These are phyloP conservation scores for Solanum pennellii DNA, from an alignment of 257 asterid genomes.

Conservation along the genomic window DNA sequence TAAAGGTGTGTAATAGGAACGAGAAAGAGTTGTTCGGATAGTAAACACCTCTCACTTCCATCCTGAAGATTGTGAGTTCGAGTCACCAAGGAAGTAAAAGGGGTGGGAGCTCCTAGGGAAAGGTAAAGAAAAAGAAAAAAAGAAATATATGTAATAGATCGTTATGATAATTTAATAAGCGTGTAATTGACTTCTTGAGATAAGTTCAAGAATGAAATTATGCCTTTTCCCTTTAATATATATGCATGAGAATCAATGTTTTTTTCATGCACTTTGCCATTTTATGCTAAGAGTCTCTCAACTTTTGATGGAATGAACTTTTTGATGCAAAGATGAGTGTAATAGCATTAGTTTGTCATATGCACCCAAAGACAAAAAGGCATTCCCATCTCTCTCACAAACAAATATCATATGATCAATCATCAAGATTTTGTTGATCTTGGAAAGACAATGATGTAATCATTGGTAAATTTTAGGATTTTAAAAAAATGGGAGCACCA, in stretches of 20 bases:
- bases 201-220: no score
- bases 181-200: no score
- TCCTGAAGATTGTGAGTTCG: no score
- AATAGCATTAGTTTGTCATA: slow-evolving; percentile 22
- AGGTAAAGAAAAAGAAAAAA: no score
- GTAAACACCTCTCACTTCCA: no score
- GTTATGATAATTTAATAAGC: no score
- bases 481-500: no score
- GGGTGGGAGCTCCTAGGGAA: no score
- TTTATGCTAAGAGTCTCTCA: slow-evolving; percentile 3
- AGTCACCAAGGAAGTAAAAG: no score
- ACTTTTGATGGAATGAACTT: background rate
- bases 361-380: background rate
- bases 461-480: background rate
- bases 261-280: slow-evolving; percentile 10
- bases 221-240: background rate
- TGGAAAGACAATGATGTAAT: slow-evolving; percentile 6
- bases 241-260: slow-evolving; percentile 25
- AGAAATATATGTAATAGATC: no score
- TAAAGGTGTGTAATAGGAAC: no score
- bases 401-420: slow-evolving; percentile 3
- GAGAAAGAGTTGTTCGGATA: no score
- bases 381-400: background rate
- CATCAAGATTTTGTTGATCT: slow-evolving; percentile 7
- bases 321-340: slow-evolving; percentile 44